These are phyloP conservation scores for Moesziomyces globuligerus DNA, from an alignment of 1,284 basidiomycete species.

Conservation along the genomic window DNA sequence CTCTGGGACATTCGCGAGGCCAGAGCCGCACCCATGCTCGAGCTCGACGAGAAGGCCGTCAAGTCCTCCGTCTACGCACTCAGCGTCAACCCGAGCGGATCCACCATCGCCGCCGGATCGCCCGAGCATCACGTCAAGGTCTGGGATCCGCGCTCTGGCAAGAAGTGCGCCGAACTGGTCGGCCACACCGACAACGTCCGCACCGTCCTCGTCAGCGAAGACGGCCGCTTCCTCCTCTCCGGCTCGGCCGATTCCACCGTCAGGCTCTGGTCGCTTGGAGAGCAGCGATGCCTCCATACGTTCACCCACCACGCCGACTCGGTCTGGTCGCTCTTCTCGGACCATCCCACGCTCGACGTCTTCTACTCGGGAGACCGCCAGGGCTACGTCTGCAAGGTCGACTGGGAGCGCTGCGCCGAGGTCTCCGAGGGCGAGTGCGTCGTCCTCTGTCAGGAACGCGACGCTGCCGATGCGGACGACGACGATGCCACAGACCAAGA, in stretches of 20 bases:
- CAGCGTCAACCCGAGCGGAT: constrained; percentile 76
- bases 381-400: constrained; percentile 87
- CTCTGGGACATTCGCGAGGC: constrained; percentile 76
- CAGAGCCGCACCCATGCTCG: constrained; percentile 57
- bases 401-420: constrained; percentile 82
- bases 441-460: constrained; percentile 71
- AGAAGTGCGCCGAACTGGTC: constrained; percentile 55
- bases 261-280: constrained; percentile 91
- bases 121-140: constrained; percentile 88
- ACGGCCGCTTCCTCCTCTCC: constrained; percentile 76
- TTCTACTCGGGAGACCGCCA: constrained; percentile 97
- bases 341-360: constrained; percentile 84
- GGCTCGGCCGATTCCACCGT: constrained; percentile 73
- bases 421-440: constrained; percentile 88
- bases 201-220: constrained; percentile 85
- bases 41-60: constrained; percentile 42
- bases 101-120: constrained; percentile 84
- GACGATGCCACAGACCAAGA: constrained; percentile 3
- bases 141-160: constrained; percentile 82
- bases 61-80: constrained; percentile 66
- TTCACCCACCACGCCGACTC: constrained; percentile 95
- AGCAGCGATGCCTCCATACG: constrained; percentile 90
- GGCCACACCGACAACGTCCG: constrained; percentile 98
- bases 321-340: constrained; percentile 90
- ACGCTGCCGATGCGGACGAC: constrained; percentile 12